Conservation (phyloP, 352 stramenopile genomes). For the Phytophthora chlamydospora region DNA sequence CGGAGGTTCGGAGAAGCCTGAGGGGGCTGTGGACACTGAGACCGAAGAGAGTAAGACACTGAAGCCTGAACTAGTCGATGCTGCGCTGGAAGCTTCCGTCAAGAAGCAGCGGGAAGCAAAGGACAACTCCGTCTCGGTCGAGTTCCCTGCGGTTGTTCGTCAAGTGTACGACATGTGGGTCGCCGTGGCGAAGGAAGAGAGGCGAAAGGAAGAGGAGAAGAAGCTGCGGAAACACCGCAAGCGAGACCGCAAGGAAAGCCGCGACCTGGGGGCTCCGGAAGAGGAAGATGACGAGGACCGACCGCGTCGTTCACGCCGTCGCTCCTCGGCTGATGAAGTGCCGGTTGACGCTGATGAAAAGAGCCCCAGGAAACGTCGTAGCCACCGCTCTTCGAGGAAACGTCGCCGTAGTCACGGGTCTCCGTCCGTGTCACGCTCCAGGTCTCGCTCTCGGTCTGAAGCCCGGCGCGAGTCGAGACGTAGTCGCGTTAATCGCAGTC, state of each 20-base stretch:
- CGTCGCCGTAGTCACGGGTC: slow-evolving; percentile 31
- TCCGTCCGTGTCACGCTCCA: slow-evolving; percentile 46
- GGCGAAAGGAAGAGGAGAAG: slow-evolving; percentile 31
- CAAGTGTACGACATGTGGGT: slow-evolving; percentile 56
- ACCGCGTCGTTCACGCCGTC: slow-evolving; percentile 40
- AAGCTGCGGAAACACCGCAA: slow-evolving; percentile 22
- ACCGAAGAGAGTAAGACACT: slow-evolving; percentile 18
- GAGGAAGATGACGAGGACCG: slow-evolving; percentile 26
- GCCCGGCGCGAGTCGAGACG: slow-evolving; percentile 27
- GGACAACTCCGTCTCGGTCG: slow-evolving; percentile 14
- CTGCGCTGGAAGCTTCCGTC: slow-evolving; percentile 29
- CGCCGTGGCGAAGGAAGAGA: slow-evolving; percentile 42
- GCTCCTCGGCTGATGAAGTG: slow-evolving; percentile 29
- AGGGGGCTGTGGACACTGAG: neutral
- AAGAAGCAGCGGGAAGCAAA: slow-evolving; percentile 32
- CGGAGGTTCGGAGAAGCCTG: neutral
- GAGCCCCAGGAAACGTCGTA: slow-evolving; percentile 33
- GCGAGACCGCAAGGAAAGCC: slow-evolving; percentile 33
- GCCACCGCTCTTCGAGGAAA: slow-evolving; percentile 32
- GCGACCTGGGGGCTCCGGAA: slow-evolving; percentile 13
- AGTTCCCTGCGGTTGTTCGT: slow-evolving; percentile 45
- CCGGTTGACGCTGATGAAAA: slow-evolving; percentile 34
- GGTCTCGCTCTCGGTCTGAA: slow-evolving; percentile 42
- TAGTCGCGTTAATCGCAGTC: slow-evolving; percentile 27
- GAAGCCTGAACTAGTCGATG: slow-evolving; percentile 18